Evolutionary conservation across 2,329 filamentous ascomycete genomes (phyloP).

Genomic region (Monilinia vaccinii-corymbosi): DNA sequence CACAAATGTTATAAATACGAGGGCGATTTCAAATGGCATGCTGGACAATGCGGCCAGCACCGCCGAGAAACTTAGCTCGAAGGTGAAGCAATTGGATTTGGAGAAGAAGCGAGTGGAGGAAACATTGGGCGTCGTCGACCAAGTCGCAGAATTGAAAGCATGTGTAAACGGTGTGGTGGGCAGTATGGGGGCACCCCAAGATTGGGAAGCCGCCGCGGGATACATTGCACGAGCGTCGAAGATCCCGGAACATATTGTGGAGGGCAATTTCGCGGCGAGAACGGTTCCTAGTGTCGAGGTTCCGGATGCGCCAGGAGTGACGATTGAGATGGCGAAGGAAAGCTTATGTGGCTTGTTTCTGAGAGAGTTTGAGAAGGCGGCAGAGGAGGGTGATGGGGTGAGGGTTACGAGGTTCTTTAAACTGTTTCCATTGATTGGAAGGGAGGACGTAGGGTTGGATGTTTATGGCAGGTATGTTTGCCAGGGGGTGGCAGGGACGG

Average conservation of each 20-base stretch:
- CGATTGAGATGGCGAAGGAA: slow-evolving; percentile 78
- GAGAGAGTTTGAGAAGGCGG: slow-evolving; percentile 89
- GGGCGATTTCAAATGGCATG: slow-evolving; percentile 83
- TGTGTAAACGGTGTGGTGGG: slow-evolving; percentile 91
- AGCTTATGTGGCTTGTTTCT: slow-evolving; percentile 85
- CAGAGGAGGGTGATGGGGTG: slow-evolving; percentile 74
- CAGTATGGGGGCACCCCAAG: slow-evolving; percentile 94
- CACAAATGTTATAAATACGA: slow-evolving; percentile 74
- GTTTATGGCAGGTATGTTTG: slow-evolving; percentile 96
- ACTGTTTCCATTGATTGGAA: slow-evolving; percentile 86
- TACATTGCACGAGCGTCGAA: slow-evolving; percentile 78
- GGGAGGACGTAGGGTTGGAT: slow-evolving; percentile 81
- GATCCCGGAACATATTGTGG: slow-evolving; percentile 70
- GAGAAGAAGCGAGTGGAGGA: slow-evolving; percentile 89
- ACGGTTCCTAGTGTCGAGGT: slow-evolving; percentile 95
- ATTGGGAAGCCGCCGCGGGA: slow-evolving; percentile 93
- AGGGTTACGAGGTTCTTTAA: slow-evolving; percentile 97
- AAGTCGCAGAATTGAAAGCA: slow-evolving; percentile 92
- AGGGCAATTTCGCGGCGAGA: slow-evolving; percentile 78
- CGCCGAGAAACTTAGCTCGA: slow-evolving; percentile 73
- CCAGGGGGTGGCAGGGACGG: slow-evolving; percentile 80
- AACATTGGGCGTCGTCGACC: slow-evolving; percentile 85
- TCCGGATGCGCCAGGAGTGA: slow-evolving; percentile 80
- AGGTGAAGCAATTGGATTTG: slow-evolving; percentile 78
- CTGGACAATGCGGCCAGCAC: slow-evolving; percentile 78